phyloP scores from a whole-genome alignment of 176 grass and related monocot species.

The Canna indica region DNA sequence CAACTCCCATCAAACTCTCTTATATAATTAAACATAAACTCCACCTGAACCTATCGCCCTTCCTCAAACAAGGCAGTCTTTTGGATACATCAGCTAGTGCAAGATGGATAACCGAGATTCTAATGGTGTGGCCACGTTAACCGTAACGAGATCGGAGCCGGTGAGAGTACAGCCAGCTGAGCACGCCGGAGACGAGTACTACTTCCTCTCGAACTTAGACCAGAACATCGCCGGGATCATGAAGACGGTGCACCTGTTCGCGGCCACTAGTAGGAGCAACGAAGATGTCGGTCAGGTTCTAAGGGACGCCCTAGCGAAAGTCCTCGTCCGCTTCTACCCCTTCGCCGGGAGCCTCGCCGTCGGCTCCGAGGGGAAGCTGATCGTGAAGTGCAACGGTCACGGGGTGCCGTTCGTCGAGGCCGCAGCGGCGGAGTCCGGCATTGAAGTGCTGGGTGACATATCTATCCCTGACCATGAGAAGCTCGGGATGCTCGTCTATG shows the following conservation, averaged over 20 bases:
- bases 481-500: constrained; percentile 31
- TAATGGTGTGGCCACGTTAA: constrained; percentile 10
- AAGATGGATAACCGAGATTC: constrained; percentile 14
- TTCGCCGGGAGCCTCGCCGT: constrained; percentile 31
- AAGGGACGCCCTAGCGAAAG: constrained; percentile 32
- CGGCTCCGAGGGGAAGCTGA: constrained; percentile 33
- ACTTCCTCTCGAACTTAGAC: constrained; percentile 51
- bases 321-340: constrained; percentile 44
- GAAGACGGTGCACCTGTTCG: constrained; percentile 59
- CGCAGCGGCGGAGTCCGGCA: constrained; percentile 22
- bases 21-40: too few species aligned
- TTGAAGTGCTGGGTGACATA: constrained; percentile 19
- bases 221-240: constrained; percentile 45
- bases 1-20: background rate
- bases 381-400: constrained; percentile 28
- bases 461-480: constrained; percentile 21
- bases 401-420: constrained; percentile 48
- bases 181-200: constrained; percentile 19
- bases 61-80: too few species aligned
- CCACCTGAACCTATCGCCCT: too few species aligned
- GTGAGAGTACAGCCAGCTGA: constrained; percentile 24
- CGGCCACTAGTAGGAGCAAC: background rate
- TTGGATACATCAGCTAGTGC: too few species aligned
- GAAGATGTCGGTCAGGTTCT: constrained; percentile 11
- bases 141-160: constrained; percentile 29